Evolutionary conservation across 1,284 basidiomycete genomes (phyloP), one percentile per base, ranked within the genome.

Genomic region (Ganoderma leucocontextum): DNA sequence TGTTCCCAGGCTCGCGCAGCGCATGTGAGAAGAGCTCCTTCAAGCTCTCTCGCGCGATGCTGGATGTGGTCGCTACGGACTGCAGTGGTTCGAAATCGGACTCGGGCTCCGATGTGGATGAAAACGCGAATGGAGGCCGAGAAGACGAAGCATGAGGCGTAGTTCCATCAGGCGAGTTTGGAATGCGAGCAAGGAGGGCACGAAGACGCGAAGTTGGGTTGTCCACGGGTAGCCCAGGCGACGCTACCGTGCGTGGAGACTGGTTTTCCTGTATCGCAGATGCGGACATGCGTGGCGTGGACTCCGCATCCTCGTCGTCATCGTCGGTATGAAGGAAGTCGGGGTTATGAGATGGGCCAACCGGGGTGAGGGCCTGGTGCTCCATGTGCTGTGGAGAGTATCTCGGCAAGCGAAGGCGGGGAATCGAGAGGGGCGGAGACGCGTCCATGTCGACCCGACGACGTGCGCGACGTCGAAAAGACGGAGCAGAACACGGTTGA

Each of bases 21-120:
- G 87, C 91, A 64, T 83, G 83, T 25, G 86, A 85, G 77, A 93
- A 92, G 33, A 93, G 80, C 66, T 87, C 84, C 75, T 83, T 88
- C 63, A 93, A 76, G 73, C 83, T 89, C 70, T 88, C 86, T 52
- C 85, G 86, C 6, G 86, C 85, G 61, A 86, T 74, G 65, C 86
- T 89, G 29, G 84, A 82, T 0, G 85, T 78, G 7, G 79, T 79
- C 62, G 82, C 78, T 38, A 78, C 82, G 36, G 82, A 79, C 38
- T 81, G 81, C 1, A 82, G 80, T 17, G 82, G 80, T 58, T 88
- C 90, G 64, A 86, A 85, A 73, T 88, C 87, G 0, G 91, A 91
- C n/a, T 90, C 90, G 2, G 82, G 78, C 58, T 89, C 87, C 38
- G 88, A 88, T 1, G 81, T 77, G 3, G 83, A 80, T 9, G 78